These are phyloP conservation scores for Mortierella alpina DNA, from an alignment of 192 early-diverging fungal genomes.

Conservation along the genomic window DNA sequence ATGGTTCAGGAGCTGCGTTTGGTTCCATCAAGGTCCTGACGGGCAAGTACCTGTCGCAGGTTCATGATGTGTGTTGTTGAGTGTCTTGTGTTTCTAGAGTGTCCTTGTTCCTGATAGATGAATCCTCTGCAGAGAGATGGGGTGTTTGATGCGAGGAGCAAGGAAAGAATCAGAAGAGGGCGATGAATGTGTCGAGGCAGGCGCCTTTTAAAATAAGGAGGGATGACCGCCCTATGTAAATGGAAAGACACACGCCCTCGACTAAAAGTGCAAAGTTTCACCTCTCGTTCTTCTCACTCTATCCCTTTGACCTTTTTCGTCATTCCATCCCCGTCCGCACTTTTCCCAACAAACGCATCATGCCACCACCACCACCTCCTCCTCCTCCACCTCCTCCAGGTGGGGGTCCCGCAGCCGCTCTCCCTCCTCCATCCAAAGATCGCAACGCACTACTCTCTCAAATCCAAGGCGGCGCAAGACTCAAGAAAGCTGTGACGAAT, in stretches of 20 bases:
- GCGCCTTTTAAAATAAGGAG: too few species aligned
- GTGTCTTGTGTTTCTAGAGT: not conserved
- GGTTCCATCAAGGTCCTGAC: not conserved
- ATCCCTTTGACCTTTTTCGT: not conserved
- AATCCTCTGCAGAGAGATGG: not conserved
- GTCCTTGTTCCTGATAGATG: not conserved
- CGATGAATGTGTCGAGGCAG: too few species aligned
- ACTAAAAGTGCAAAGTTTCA: too few species aligned
- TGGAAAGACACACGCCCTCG: too few species aligned
- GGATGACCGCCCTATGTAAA: too few species aligned
- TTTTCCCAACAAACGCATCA: not conserved
- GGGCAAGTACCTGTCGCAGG: slow-evolving; percentile 26
- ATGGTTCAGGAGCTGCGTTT: not conserved
- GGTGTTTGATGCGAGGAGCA: not conserved
- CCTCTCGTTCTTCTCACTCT: not conserved
- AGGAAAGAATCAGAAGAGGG: not conserved
- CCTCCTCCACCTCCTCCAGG: slow-evolving; percentile 54
- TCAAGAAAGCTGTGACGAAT: slow-evolving; percentile 78
- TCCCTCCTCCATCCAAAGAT: slow-evolving; percentile 45
- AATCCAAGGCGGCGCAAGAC: slow-evolving; percentile 76
- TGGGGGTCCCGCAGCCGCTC: slow-evolving; percentile 20
- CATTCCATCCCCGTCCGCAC: not conserved
- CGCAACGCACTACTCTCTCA: slow-evolving; percentile 71
- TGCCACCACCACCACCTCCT: slow-evolving; percentile 57
- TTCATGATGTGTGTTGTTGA: slow-evolving; percentile 19